These are phyloP conservation scores for Diplodia intermedia DNA, from an alignment of 2,329 filamentous ascomycete species.

Conservation along the genomic window DNA sequence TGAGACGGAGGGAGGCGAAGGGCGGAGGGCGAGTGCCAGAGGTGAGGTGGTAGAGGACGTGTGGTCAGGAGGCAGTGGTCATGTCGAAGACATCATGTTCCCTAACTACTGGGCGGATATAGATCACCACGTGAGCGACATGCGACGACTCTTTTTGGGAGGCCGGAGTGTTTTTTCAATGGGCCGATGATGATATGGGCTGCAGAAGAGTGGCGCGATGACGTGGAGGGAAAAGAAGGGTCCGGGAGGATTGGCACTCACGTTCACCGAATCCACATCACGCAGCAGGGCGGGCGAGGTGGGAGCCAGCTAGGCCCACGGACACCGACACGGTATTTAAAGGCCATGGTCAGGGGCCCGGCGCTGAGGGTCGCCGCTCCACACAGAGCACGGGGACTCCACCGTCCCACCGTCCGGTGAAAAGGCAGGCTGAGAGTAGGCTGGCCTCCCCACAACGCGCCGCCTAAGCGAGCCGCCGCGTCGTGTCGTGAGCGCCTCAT, in stretches of 20 bases:
- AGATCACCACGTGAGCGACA: constrained; percentile 17
- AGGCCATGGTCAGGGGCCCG: constrained; percentile 13
- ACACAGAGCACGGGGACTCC: constrained; percentile 20
- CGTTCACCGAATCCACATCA: constrained; percentile 16
- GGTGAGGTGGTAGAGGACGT: neutral
- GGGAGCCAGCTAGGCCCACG: constrained; percentile 1
- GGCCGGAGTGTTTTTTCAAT: constrained; percentile 9
- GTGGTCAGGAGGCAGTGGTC: constrained; percentile 9
- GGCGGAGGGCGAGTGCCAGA: neutral
- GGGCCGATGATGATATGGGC: constrained; percentile 25
- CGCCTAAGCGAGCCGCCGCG: neutral
- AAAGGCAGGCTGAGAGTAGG: neutral
- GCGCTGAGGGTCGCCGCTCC: neutral
- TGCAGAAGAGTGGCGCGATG: constrained; percentile 10
- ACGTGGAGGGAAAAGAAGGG: constrained; percentile 15
- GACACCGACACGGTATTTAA: constrained; percentile 13
- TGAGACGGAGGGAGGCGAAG: neutral
- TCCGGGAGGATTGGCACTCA: constrained; percentile 13
- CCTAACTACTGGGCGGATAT: neutral
- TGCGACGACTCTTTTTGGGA: neutral
- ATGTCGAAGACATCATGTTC: constrained; percentile 23
- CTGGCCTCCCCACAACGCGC: constrained; percentile 3
- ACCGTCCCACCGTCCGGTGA: constrained; percentile 3
- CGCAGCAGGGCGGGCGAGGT: neutral
- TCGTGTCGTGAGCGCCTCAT: constrained; percentile 35